Base-by-base conservation (phyloP, 2,329 filamentous ascomycete genomes). In the Calonectria montana region DNA sequence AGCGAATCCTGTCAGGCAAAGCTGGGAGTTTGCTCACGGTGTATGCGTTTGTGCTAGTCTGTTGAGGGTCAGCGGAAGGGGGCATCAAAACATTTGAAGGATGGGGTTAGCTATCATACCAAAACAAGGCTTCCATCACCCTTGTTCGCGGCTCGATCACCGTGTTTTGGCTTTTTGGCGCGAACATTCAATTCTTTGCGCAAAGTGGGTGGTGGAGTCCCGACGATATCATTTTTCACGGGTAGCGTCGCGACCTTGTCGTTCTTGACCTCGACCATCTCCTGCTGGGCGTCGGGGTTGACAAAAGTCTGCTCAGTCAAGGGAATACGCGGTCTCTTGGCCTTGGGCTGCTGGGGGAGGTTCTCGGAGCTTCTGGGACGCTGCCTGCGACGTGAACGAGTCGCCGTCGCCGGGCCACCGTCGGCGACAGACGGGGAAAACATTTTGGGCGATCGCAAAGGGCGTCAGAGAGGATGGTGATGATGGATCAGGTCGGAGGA, bases 21-120 rank as follows among this genome's bases (percentile, higher is more conserved):
- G 94, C 92, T 69, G 94, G 94, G 37, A 98, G 89, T 82, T 96
- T 95, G 83, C 93, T 94, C 74, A 97, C 94, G 50, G 90, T 93
- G 82, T 97, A 98, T 74, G 94, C 94, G 81, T 92, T 92, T 80
- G 94, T 98, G 80, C 92, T 94, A 45, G 94, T 94, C 94, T 97
- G 72, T 13, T 74, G 65, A 65, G n/a, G 41, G 65, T 71, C 67
- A 74, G 73, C 72, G 53, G 53, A 73, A 77, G 65, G 62, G 62
- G 66, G 78, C 39, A 67, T 68, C 39, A 68, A 71, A 62, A 43
- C 43, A 67, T 70, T 35, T 35, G 8, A 45, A 41, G 29, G 8
- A 45, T 35, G 27, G 57, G 68, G 35, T 31, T 55, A 10, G 31
- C 53, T 66, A 39, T 13, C 88, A 67, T 85, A 94, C 92, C 83